These are phyloP conservation scores for Ganoderma sinense DNA, from an alignment of 1,284 basidiomycete genomes.

Conservation along the genomic window DNA sequence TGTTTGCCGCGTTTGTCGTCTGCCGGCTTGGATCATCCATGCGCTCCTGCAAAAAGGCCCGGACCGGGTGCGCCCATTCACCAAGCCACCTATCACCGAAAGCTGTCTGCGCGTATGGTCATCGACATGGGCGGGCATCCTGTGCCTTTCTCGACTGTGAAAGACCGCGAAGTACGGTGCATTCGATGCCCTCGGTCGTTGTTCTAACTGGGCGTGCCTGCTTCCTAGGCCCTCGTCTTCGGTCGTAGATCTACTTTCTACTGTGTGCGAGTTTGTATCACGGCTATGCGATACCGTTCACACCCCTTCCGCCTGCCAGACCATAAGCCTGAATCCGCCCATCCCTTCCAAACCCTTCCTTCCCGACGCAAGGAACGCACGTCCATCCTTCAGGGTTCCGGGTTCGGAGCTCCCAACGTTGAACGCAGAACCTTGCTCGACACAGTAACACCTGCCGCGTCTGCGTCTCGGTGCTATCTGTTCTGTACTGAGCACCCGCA, in stretches of 20 bases:
- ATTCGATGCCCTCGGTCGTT: background rate
- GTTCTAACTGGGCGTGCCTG: background rate
- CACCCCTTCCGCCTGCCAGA: background rate
- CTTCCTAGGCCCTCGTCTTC: background rate
- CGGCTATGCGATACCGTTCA: background rate
- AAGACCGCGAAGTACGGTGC: background rate
- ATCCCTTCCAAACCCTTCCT: background rate
- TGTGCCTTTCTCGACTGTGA: background rate
- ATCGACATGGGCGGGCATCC: background rate
- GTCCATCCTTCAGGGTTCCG: background rate
- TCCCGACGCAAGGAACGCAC: background rate
- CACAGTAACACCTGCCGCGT: background rate
- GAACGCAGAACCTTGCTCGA: background rate
- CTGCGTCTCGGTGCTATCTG: background rate
- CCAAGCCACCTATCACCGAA: background rate
- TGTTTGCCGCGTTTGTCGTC: background rate
- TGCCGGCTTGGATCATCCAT: background rate
- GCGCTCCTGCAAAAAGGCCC: background rate
- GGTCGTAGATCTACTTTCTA: background rate
- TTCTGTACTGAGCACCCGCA: conserved; percentile 1
- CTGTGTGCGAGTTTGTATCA: background rate
- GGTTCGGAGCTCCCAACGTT: background rate
- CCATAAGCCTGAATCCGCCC: background rate
- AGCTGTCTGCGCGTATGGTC: background rate
- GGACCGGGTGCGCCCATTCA: background rate